phyloP scores from a whole-genome alignment of 176 grass and related monocot species.

The Tillandsia fasciculata region DNA sequence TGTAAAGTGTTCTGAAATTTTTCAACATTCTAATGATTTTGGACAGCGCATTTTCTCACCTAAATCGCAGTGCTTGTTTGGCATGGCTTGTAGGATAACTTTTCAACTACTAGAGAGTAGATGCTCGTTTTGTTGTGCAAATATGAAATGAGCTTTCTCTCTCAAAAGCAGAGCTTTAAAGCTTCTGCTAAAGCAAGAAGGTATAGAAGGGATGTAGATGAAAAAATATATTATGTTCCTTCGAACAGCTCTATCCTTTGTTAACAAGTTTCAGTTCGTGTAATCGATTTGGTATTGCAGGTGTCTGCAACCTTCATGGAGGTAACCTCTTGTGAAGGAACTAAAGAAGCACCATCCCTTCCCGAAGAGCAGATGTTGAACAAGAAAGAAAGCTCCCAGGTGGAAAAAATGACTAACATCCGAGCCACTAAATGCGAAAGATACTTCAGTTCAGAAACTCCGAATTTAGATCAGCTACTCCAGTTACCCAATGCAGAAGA shows the following conservation, averaged over 20 bases:
- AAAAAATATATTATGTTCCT: no score
- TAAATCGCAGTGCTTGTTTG: no score
- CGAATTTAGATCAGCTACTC: constrained; percentile 44
- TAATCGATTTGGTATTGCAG: constrained; percentile 22
- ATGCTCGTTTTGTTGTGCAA: no score
- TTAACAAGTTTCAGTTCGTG: not conserved
- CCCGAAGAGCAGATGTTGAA: not conserved
- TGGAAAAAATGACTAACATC: no score
- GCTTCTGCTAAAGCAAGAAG: no score
- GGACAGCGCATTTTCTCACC: no score
- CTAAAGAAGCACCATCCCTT: not conserved
- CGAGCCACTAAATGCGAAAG: not conserved
- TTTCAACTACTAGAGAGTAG: not conserved
- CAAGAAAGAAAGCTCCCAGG: not conserved
- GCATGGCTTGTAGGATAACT: not conserved
- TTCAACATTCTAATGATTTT: no score
- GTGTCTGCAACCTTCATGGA: constrained; percentile 43
- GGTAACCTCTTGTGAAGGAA: not conserved
- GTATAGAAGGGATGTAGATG: no score
- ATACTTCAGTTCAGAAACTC: constrained; percentile 17
- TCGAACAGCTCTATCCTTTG: no score
- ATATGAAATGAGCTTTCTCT: no score
- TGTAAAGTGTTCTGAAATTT: no score
- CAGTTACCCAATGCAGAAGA: constrained; percentile 34
- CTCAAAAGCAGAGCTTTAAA: no score